phyloP scores from a whole-genome alignment of 1,139 yeast species.

The Kurtzmaniella natalensis region DNA sequence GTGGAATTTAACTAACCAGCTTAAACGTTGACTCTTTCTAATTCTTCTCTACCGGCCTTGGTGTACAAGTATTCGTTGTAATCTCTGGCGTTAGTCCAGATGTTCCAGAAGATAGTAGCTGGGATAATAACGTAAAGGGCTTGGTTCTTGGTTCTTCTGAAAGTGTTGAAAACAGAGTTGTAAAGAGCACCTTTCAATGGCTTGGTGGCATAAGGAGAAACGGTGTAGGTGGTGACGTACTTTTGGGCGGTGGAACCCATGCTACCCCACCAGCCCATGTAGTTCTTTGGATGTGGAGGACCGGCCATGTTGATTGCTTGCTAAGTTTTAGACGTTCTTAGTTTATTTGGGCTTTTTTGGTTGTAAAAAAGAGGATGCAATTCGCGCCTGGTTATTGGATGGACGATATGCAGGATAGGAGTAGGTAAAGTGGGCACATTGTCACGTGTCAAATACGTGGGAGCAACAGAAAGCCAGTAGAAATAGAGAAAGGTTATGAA shows the following conservation, averaged over 20 bases:
- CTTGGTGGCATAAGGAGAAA: constrained; percentile 90
- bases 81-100: constrained; percentile 86
- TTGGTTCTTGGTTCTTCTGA: constrained; percentile 92
- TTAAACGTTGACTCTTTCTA: constrained; percentile 74
- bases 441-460: too few species aligned
- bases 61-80: constrained; percentile 95
- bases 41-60: constrained; percentile 95
- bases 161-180: constrained; percentile 86
- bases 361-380: neutral
- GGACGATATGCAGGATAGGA: neutral
- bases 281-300: constrained; percentile 70
- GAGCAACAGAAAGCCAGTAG: too few species aligned
- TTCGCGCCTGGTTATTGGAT: constrained; percentile 3
- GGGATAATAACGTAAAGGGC: constrained; percentile 77
- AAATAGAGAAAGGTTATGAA: too few species aligned
- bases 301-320: constrained; percentile 36
- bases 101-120: constrained; percentile 71
- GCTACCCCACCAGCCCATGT: constrained; percentile 98
- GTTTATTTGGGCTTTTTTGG: neutral
- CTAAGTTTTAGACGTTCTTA: too few species aligned
- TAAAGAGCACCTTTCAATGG: constrained; percentile 86
- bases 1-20: constrained; percentile 2
- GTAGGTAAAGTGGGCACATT: neutral
- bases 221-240: constrained; percentile 78
- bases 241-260: constrained; percentile 85